Evolutionary conservation across 2,329 filamentous ascomycete species (phyloP), one percentile per base, ranked within the genome.

Genomic region (Talaromyces sp.): DNA sequence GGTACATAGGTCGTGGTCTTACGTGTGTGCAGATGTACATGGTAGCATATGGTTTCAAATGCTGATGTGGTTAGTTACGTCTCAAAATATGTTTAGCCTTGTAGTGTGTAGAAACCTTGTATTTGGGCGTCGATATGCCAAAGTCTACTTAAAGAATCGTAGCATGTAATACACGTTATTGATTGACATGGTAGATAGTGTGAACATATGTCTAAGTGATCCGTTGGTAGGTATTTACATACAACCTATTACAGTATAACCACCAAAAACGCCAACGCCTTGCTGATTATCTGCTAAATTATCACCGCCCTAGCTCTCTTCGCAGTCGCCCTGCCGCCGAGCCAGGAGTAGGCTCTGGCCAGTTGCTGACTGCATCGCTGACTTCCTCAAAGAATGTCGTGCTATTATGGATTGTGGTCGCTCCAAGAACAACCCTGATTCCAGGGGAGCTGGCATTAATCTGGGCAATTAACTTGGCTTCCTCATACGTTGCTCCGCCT

Each of bases 401-500:
- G 68, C 92, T 93, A 73, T 97, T 99, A 73, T 97, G 91, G 69
- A 99, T 85, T 7, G 86, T 88, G 0, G 95, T 98, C 3, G 93
- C 93, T 10, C 93, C 93, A 6, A 99, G 81, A 11, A 98, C 93
- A 3, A 99, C 89, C 63, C 95, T 86, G 10, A 98, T 85, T 0
- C 95, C 95, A 0, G 93, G 93, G 11, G 91, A 91, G 65, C 90
- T 92, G 19, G 93, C 93, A 79, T 99, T 99, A 66, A 99, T 89
- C 70, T 93, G 89, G n/a, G 95, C 92, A 45, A 98, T 88, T 84
- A 92, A 93, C 81, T 97, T 97, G 6, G 95, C 93, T 78, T 99
- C 95, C 77, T 99, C 95, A 73, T 97, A 99, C 0, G 95, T 99
- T 19, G 90, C 89, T 2, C 95, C 95, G 6, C 95, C 95, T 27